Conservation (phyloP, 164 flowering plant genomes). For the Liquidambar formosana region DNA sequence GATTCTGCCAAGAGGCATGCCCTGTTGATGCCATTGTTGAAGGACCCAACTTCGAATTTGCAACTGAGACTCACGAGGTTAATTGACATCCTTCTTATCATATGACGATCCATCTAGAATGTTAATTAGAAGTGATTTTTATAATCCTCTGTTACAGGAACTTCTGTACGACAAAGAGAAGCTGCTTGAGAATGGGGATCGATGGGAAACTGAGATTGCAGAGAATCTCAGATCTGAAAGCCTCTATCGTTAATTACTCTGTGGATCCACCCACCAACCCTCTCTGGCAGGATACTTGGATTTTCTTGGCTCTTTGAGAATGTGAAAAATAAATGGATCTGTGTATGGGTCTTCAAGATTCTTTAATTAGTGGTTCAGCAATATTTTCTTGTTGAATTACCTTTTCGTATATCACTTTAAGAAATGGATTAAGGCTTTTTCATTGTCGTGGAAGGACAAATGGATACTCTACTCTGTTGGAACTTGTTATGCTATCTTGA, state of each 20-base stretch:
- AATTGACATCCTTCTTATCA: conserved; percentile 1
- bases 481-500: too few species aligned
- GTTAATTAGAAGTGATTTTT: not conserved
- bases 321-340: conserved; percentile 20
- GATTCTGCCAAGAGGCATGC: conserved; percentile 99
- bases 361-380: not conserved
- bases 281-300: not conserved
- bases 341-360: conserved; percentile 8
- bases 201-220: conserved; percentile 99
- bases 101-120: too few species aligned
- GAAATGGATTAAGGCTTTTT: too few species aligned
- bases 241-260: conserved; percentile 68
- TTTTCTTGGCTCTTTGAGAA: conserved; percentile 3
- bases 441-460: too few species aligned
- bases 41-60: conserved; percentile 99
- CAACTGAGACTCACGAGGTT: conserved; percentile 99
- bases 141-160: conserved; percentile 47
- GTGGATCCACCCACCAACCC: not conserved
- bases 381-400: not conserved
- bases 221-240: conserved; percentile 97
- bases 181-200: conserved; percentile 94
- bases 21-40: conserved; percentile 99
- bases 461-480: too few species aligned
- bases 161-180: conserved; percentile 96
- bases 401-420: not conserved